phyloP scores from a whole-genome alignment of 2,329 filamentous ascomycete species.

The Diaporthe nobilis region DNA sequence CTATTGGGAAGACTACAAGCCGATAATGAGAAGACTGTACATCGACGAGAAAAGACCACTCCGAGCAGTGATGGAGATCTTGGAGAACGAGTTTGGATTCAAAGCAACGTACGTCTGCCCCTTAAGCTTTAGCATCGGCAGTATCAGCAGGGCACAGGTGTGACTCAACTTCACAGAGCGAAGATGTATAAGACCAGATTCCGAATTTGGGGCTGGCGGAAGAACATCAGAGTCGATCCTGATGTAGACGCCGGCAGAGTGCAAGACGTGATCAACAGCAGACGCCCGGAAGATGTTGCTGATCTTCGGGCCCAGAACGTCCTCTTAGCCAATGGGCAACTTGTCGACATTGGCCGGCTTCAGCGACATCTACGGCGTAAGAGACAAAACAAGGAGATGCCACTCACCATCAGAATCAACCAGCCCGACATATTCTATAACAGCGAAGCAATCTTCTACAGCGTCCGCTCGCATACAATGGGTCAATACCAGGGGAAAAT shows the following conservation, averaged over 20 bases:
- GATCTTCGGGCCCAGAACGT: neutral
- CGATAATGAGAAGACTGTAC: constrained; percentile 14
- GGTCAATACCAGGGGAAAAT: neutral
- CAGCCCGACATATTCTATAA: constrained; percentile 12
- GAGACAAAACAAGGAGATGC: neutral
- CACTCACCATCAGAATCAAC: neutral
- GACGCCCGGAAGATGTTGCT: neutral
- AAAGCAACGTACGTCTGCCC: constrained; percentile 20
- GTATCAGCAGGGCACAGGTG: neutral
- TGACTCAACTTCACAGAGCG: constrained; percentile 10
- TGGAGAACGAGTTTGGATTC: constrained; percentile 9
- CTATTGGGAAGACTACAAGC: constrained; percentile 5
- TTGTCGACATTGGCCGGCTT: constrained; percentile 3
- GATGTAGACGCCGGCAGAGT: neutral
- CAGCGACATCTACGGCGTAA: neutral
- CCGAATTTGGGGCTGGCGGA: constrained; percentile 12
- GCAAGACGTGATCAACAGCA: neutral
- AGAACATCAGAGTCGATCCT: neutral
- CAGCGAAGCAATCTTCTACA: constrained; percentile 8
- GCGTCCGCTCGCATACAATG: neutral
- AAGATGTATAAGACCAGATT: constrained; percentile 20
- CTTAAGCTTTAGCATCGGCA: neutral
- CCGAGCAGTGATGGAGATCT: neutral
- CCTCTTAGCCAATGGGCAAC: constrained; percentile 10
- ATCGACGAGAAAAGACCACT: constrained; percentile 12